Conservation (phyloP, 371 early-diverging fungal genomes). For the Catenaria anguillulae region DNA sequence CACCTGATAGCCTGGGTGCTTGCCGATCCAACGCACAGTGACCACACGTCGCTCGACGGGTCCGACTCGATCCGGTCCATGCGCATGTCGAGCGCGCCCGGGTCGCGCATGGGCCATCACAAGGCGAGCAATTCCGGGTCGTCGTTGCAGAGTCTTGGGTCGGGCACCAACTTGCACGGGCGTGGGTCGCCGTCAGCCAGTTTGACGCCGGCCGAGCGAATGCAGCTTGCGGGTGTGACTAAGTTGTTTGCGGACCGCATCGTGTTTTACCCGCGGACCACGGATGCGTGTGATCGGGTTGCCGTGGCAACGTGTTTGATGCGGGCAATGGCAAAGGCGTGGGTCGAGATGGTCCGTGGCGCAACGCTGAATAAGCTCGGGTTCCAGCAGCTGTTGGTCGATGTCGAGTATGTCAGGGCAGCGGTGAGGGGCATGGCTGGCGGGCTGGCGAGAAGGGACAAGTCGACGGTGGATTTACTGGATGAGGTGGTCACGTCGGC, state of each 20-base stretch:
- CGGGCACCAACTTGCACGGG: no score
- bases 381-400: conserved; percentile 44
- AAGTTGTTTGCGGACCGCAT: conserved; percentile 51
- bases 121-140: no score
- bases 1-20: no score
- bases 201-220: neutral
- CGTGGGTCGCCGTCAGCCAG: neutral
- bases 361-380: conserved; percentile 25
- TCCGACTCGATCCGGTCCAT: no score
- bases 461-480: conserved; percentile 10
- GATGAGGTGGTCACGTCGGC: conserved; percentile 43
- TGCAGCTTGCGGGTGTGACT: conserved; percentile 38
- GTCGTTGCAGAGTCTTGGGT: no score
- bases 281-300: conserved; percentile 27
- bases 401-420: conserved; percentile 31
- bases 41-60: neutral
- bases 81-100: no score
- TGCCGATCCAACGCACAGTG: no score
- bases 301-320: conserved; percentile 36
- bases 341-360: conserved; percentile 35
- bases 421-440: conserved; percentile 18
- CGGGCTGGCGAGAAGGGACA: conserved; percentile 1
- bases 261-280: conserved; percentile 32
- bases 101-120: no score
- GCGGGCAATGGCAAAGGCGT: conserved; percentile 41